Evolutionary conservation across 371 early-diverging fungal species (phyloP).

Genomic region (Thermomucor indicae-seudaticae): DNA sequence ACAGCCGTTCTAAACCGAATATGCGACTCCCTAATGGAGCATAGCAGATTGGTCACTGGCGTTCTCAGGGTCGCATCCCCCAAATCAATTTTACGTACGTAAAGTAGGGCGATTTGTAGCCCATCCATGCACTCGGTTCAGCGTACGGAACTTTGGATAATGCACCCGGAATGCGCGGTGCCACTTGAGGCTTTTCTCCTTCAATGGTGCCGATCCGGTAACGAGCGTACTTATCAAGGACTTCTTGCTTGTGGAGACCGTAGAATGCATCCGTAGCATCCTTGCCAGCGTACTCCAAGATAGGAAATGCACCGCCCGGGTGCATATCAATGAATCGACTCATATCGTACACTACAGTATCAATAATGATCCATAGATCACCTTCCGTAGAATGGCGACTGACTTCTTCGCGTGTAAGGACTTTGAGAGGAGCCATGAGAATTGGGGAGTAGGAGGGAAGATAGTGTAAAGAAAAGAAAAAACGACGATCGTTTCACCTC

Average conservation of each 20-base stretch:
- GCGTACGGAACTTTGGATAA: slow-evolving; percentile 59
- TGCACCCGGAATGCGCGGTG: slow-evolving; percentile 24
- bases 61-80: not conserved
- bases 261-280: slow-evolving; percentile 71
- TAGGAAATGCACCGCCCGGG: slow-evolving; percentile 87
- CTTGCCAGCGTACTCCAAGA: slow-evolving; percentile 66
- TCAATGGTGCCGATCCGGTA: slow-evolving; percentile 49
- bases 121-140: slow-evolving; percentile 44
- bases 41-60: not conserved
- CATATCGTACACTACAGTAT: slow-evolving; percentile 86
- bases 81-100: slow-evolving; percentile 25
- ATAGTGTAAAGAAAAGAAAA: too few relatives aligned
- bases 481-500: too few relatives aligned
- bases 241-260: slow-evolving; percentile 67
- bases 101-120: slow-evolving; percentile 57
- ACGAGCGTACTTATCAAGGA: slow-evolving; percentile 41
- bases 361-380: slow-evolving; percentile 89
- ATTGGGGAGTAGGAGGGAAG: not conserved
- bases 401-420: slow-evolving; percentile 68
- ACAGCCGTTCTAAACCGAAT: slow-evolving; percentile 47
- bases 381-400: slow-evolving; percentile 65
- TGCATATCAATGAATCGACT: slow-evolving; percentile 85
- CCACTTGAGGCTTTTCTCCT: slow-evolving; percentile 29
- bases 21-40: slow-evolving; percentile 49
- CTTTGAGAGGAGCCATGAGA: slow-evolving; percentile 17